Conservation (phyloP, 2,329 filamentous ascomycete genomes). For the Fusarium udum region DNA sequence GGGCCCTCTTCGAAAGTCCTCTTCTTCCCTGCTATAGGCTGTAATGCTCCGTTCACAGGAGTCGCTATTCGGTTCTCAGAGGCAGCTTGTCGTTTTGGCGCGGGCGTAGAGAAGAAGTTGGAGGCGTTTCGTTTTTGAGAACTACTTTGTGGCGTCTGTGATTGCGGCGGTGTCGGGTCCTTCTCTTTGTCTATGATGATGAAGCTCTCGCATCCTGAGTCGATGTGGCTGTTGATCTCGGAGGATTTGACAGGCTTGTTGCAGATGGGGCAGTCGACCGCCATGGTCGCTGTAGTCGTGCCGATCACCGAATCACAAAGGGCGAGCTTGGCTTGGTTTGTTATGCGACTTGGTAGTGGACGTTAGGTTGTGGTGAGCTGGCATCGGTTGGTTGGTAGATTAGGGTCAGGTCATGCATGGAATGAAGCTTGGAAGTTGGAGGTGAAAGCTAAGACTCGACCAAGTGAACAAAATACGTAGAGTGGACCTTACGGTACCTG, state of each 20-base stretch:
- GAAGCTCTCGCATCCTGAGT: conserved; percentile 79
- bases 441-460: conserved; percentile 1
- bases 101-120: conserved; percentile 70
- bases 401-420: background rate
- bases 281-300: conserved; percentile 39
- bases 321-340: background rate
- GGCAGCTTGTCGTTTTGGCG: conserved; percentile 62
- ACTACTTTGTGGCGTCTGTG: conserved; percentile 46
- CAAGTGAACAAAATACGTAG: conserved; percentile 14
- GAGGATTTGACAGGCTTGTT: conserved; percentile 73
- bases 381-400: background rate
- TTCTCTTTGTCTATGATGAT: conserved; percentile 66
- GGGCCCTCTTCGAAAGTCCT: conserved; percentile 65
- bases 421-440: conserved; percentile 4
- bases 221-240: conserved; percentile 90
- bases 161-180: conserved; percentile 44
- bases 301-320: conserved; percentile 9
- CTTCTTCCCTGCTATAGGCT: conserved; percentile 55
- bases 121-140: conserved; percentile 65
- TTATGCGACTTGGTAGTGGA: background rate
- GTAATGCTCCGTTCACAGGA: conserved; percentile 47
- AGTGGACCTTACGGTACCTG: conserved; percentile 5
- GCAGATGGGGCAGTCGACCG: conserved; percentile 85
- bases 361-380: background rate
- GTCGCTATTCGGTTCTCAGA: conserved; percentile 45